Conservation (phyloP, 352 stramenopile genomes). For the Pseudoperonospora humuli region DNA sequence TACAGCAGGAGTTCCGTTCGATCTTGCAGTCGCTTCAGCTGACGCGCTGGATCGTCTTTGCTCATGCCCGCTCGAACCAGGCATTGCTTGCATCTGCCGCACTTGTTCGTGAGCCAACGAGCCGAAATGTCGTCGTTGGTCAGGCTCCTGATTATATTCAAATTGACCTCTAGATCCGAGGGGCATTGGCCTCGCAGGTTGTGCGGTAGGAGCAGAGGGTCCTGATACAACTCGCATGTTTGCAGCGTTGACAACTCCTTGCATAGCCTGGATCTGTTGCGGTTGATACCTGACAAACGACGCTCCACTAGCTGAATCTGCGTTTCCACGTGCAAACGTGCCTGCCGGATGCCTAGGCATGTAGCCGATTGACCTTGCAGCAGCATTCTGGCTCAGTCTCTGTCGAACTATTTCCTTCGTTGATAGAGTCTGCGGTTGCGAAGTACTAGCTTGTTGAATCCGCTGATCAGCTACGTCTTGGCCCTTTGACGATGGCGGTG, state of each 20-base stretch:
- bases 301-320: neutral
- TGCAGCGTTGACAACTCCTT: slow-evolving; percentile 3
- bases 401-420: slow-evolving; percentile 13
- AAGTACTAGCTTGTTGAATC: slow-evolving; percentile 4
- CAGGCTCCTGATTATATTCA: neutral
- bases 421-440: neutral
- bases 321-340: slow-evolving; percentile 1
- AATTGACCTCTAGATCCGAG: neutral
- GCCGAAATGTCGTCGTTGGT: slow-evolving; percentile 1
- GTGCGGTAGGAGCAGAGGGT: neutral
- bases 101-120: slow-evolving; percentile 4
- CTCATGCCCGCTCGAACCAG: neutral
- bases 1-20: neutral
- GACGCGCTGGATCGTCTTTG: neutral
- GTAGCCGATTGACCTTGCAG: slow-evolving; percentile 10
- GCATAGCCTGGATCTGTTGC: slow-evolving; percentile 10
- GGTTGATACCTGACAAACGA: neutral
- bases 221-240: slow-evolving; percentile 3
- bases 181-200: slow-evolving; percentile 3
- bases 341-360: slow-evolving; percentile 7
- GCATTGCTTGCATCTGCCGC: slow-evolving; percentile 5
- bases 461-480: slow-evolving; percentile 9
- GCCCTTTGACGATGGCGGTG: neutral
- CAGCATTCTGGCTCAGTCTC: slow-evolving; percentile 12
- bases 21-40: neutral